These are phyloP conservation scores for Coemansia sp. DNA, from an alignment of 192 early-diverging fungal genomes.

Conservation along the genomic window DNA sequence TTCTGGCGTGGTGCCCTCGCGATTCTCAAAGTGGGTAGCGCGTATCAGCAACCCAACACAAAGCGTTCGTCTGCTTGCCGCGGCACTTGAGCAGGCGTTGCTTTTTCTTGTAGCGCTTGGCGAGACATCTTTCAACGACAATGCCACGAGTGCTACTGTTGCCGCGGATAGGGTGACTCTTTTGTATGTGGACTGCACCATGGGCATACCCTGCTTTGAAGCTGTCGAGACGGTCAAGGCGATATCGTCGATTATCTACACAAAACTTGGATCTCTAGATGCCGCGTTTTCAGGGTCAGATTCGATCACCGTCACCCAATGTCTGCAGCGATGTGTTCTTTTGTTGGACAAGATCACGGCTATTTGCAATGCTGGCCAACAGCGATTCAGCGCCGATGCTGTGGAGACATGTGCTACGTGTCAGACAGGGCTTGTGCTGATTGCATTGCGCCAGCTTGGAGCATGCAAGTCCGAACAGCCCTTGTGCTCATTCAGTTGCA, in stretches of 20 bases:
- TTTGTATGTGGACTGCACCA: neutral
- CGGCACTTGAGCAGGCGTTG: conserved; percentile 37
- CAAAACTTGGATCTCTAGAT: conserved; percentile 24
- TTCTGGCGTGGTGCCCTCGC: conserved; percentile 9
- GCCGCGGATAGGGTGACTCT: neutral
- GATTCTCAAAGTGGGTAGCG: conserved; percentile 53
- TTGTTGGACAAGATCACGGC: conserved; percentile 11
- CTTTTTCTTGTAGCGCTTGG: neutral
- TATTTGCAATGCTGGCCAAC: neutral
- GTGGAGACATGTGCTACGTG: conserved; percentile 6
- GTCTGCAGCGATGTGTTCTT: conserved; percentile 22
- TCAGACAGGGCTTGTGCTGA: conserved; percentile 27
- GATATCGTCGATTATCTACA: conserved; percentile 34
- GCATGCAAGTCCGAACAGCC: neutral
- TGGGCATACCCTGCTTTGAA: conserved; percentile 4
- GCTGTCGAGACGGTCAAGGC: conserved; percentile 25
- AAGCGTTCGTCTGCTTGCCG: conserved; percentile 30
- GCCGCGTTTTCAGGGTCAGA: neutral
- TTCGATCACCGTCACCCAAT: neutral
- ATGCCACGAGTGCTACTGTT: neutral
- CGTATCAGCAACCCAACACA: conserved; percentile 37
- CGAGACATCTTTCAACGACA: no score
- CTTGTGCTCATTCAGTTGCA: neutral
- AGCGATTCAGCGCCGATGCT: neutral
- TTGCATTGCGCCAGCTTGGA: conserved; percentile 24